Base-by-base conservation (phyloP, 805 yeast genomes). In the Clavispora fructus region DNA sequence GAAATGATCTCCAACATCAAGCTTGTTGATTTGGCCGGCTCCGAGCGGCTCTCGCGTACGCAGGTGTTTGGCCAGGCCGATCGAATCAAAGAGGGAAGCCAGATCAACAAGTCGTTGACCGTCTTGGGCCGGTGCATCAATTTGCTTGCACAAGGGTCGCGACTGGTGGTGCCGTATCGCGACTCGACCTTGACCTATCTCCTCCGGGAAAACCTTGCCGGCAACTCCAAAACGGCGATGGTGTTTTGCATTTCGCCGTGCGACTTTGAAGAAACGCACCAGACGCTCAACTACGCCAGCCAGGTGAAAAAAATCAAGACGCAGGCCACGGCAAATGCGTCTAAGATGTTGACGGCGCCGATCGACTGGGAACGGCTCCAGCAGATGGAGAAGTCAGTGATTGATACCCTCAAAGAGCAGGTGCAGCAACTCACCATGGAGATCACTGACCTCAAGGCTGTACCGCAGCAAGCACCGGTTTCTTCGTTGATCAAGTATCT, bases 141-240 rank as follows among this genome's bases (percentile, higher is more conserved):
- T 39, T 51, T 69, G 2, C 59, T 77, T 25, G 64, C 80, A 4
- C 79, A 85, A 3, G 74, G 73, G 14, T 14, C 49, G 2, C 47
- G 40, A 19, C 59, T 68, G 6, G 63, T 79, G 13, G 74, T 82
- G 1, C 92, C 92, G 0, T 85, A 83, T 56, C 69, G 95, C 51
- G 95, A 87, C 54, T 85, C 95, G 0, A 71, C 75, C 0, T 66
- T 87, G 44, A 87, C 95, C 0, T 84, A 91, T 79, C 66, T 87
- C 2, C 68, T 87, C 51, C 83, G 82, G 57, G 92, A 86, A 53
- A 81, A 80, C 48, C 66, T 88, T 32, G 89, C 94, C 1, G 96
- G 96, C 1, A 85, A 86, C 58, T 83, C 94, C n/a, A 86, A 85
- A 57, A 90, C 95, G 0, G 83, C 84, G 1, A 80, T 89, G 85